Conservation (phyloP, 2,329 filamentous ascomycete genomes). For the Beauveria medogensis region DNA sequence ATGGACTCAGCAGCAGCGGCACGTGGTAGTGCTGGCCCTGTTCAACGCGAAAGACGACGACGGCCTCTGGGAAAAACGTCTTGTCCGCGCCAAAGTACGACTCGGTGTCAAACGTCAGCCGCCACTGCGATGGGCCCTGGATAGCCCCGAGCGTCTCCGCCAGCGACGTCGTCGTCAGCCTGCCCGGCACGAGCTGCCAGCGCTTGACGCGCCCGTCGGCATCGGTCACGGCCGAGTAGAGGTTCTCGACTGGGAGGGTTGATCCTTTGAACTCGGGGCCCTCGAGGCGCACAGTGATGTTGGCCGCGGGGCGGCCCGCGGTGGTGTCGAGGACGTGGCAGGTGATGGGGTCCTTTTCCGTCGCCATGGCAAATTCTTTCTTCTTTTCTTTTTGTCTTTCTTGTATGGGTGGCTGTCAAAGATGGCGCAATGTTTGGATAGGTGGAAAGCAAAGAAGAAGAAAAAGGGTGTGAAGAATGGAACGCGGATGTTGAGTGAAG, state of each 20-base stretch:
- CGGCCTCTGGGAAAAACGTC: slow-evolving; percentile 54
- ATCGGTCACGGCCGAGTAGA: slow-evolving; percentile 47
- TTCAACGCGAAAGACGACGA: slow-evolving; percentile 44
- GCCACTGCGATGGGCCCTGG: slow-evolving; percentile 49
- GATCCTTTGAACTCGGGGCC: slow-evolving; percentile 26
- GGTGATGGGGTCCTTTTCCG: slow-evolving; percentile 59
- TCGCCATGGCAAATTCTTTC: neutral
- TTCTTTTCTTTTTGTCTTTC: too few relatives aligned
- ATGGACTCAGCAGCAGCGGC: slow-evolving; percentile 67
- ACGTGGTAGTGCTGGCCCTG: slow-evolving; percentile 68
- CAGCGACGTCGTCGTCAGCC: slow-evolving; percentile 35
- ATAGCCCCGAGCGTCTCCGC: slow-evolving; percentile 44
- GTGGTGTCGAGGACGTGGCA: slow-evolving; percentile 82
- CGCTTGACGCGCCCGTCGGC: slow-evolving; percentile 63
- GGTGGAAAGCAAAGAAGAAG: neutral
- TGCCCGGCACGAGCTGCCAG: slow-evolving; percentile 49
- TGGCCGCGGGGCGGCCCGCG: slow-evolving; percentile 58
- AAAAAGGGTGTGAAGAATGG: neutral
- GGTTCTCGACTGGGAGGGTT: neutral
- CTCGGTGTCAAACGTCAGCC: slow-evolving; percentile 64
- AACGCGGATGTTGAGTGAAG: neutral
- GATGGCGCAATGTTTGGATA: too few relatives aligned
- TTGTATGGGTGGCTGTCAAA: too few relatives aligned
- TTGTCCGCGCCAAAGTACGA: slow-evolving; percentile 59
- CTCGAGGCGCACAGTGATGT: slow-evolving; percentile 59